phyloP scores from a whole-genome alignment of 106 monocot species.

The Dendrobium huoshanense region DNA sequence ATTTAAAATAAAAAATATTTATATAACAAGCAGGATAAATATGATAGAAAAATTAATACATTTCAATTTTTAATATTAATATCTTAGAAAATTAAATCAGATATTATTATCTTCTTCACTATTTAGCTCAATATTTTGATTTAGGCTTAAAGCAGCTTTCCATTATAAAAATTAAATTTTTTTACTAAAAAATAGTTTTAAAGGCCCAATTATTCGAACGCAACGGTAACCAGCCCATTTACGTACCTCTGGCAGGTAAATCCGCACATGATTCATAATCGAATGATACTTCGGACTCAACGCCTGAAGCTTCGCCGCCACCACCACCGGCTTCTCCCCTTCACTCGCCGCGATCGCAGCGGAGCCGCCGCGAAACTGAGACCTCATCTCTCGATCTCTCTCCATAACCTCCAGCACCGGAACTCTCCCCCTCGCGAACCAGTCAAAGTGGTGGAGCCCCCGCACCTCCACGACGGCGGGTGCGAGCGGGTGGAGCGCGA shows the following conservation, averaged over 20 bases:
- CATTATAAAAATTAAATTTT: too few species aligned
- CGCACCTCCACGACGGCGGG: constrained; percentile 74
- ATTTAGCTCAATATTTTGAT: too few species aligned
- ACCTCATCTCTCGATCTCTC: constrained; percentile 49
- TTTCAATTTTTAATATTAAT: too few species aligned
- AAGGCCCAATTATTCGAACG: too few species aligned
- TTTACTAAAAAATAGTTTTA: too few species aligned
- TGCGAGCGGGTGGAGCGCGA: constrained; percentile 53
- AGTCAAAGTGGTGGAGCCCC: constrained; percentile 72
- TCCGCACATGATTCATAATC: constrained; percentile 75
- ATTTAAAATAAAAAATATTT: too few species aligned
- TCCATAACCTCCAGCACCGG: constrained; percentile 81
- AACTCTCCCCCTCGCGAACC: constrained; percentile 61
- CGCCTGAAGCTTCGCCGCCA: constrained; percentile 79
- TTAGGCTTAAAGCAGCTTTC: too few species aligned
- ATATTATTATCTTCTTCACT: too few species aligned
- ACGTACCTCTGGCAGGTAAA: constrained; percentile 78
- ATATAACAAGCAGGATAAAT: too few species aligned
- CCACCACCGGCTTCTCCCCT: constrained; percentile 53
- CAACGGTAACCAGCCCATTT: not conserved
- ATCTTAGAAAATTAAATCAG: too few species aligned
- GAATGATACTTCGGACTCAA: constrained; percentile 80
- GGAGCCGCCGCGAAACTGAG: constrained; percentile 61
- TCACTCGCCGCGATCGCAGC: constrained; percentile 41
- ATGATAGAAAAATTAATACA: too few species aligned